Base-by-base conservation (phyloP, 371 early-diverging fungal genomes). In the Mortierella sp. region DNA sequence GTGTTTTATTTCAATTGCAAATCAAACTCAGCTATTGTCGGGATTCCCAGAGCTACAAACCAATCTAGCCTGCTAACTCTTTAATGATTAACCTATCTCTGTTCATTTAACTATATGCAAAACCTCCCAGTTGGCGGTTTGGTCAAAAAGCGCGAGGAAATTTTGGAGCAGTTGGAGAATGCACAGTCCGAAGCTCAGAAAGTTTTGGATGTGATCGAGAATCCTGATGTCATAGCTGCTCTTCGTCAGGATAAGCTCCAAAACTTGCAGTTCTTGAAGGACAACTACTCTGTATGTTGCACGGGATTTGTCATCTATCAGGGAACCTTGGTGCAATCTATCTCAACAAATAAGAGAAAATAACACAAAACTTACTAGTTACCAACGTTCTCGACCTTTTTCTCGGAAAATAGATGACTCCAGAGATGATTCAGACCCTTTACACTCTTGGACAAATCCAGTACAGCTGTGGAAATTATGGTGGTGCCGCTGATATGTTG, bases 391-490 rank as follows among this genome's bases (percentile, higher is more conserved):
- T 45, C 45, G 17, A 19, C n/a, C 17, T 22, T 47, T n/a, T n/a
- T 47, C n/a, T n/a, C 17, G 0, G 47, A 47, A n/a, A 28, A 31
- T 82, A 96, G 95, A 91, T 95, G 83, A 93, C 92, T 55, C 89
- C 93, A 35, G 95, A 95, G 74, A 94, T 92, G 87, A 89, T 96
- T 60, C 86, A 89, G 63, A 88, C 91, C 60, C 85, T 96, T 72
- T 97, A 95, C 87, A 91, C 93, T 53, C 93, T 89, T 80, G 96
- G 96, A 57, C 89, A 92, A 83, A 94, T 94, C 83, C 95, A 96
- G 87, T 97, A 92, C 86, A 93, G 90, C 81, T 93, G 94, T 83
- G 98, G 98, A 76, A 93, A 93, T 86, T 97, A 97, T 84, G 92
- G 92, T 71, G 93, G 91, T 67, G 94, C 96, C 45, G 94, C 96